Evolutionary conservation across 306 rosid genomes (phyloP), one percentile per base, ranked within the genome.

Genomic region (Medicago ruthenica): DNA sequence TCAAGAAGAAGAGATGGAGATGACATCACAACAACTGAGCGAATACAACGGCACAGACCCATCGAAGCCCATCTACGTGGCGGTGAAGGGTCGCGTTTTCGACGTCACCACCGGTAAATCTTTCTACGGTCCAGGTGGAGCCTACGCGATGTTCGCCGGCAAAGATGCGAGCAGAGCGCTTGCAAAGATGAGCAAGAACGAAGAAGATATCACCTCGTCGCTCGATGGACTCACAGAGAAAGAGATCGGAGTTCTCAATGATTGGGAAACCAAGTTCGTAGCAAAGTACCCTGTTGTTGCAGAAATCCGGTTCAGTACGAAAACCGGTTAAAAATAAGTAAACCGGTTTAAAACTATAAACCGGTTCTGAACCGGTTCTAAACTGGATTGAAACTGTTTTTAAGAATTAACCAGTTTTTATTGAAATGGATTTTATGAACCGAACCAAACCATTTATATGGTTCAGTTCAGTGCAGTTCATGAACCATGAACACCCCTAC

Each of bases 81-180:
- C 97, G 0, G 12, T 94, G 34, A 94, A 91, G 62, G 89, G 97
- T 2, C 96, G 93, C 44, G 78, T 94, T 21, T 94, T 86, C 89
- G 91, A 95, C 77, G 97, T 95, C 31, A 92, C 89, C n/a, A 47
- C 84, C 77, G 97, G 99, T 0, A 85, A 80, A 70, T 89, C 93
- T 11, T 95, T 95, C 90, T 95, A 95, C 78, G 97, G 99, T 48
- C 96, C 97, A 21, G 93, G 96, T 0, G 99, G 97, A 2, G 53
- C 99, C 16, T 95, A 95, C 85, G 89, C 87, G 64, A 83, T 92
- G 97, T 95, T 95, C 85, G 97, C 97, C 22, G 99, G 97, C 57
- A 92, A 88, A 71, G 99, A 95, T 73, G 97, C 99, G 2, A 95
- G 96, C 92, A 75, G 97, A 77, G 99, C 99, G 72, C 88, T 95